Evolutionary conservation across 352 stramenopile genomes (phyloP), one percentile per base, ranked within the genome.

Genomic region (Pythium myriotylum): DNA sequence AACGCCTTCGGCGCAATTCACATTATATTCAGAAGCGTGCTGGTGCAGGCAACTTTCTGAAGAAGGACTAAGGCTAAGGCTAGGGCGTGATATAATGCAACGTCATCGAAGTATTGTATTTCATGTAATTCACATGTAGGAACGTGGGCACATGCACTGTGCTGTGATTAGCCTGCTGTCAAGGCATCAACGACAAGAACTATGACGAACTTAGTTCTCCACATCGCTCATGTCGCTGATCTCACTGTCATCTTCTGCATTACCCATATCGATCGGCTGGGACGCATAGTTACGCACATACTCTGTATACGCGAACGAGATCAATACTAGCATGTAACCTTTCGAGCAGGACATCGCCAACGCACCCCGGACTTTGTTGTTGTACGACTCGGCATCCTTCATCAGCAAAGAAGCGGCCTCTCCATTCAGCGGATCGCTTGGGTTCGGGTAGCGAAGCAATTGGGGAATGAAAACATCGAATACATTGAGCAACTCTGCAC

Each of bases 401-500:
- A 97, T 90, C 49, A 97, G 73, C 54, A 97, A 64, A 19, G 89
- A 91, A 8, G 91, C 91, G 16, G 89, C 91, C 48, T 97, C 91
- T 33, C 87, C 86, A 54, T 97, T 97, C 33, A 97, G 70, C 27
- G 92, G 92, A 54, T 98, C 92, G 42, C 78, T 95, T 59, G 92
- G 85, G 72, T 98, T 98, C 24, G 92, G 92, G 54, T 98, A 97
- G 29, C 85, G 80, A 50, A 98, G 81, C 17, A 98, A 68, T 83
- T 98, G 92, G 39, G 92, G 92, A 56, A 98, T 88, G 76, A 98
- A 98, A 52, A 96, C 70, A 62, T 97, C 91, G 60, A 98, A 98
- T 57, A 98, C 91, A 69, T 97, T 98, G 24, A 97, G 67, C 17
- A 98, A 67, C 43, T 97, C 91, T 97, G 35, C 20, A 62, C 24